Conservation (phyloP, 371 early-diverging fungal species). For the Saksenaea oblongispora region DNA sequence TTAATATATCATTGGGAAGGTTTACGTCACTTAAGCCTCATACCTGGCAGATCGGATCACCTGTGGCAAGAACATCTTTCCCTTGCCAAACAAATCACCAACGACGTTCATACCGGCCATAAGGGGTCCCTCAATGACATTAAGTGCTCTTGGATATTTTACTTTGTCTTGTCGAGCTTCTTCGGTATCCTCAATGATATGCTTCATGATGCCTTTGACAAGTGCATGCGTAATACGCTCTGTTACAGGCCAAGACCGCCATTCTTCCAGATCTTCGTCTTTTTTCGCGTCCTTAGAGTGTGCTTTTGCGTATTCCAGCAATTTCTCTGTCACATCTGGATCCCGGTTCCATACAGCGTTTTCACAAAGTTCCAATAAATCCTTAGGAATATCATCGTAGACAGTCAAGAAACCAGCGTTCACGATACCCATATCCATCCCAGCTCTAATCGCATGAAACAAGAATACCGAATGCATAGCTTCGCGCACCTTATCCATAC, state of each 20-base stretch:
- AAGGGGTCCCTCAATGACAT: slow-evolving; percentile 94
- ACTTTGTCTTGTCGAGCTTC: slow-evolving; percentile 75
- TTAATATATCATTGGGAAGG: slow-evolving; percentile 13
- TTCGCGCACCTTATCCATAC: slow-evolving; percentile 88
- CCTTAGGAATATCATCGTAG: slow-evolving; percentile 93
- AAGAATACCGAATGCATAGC: slow-evolving; percentile 96
- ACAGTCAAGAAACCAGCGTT: slow-evolving; percentile 93
- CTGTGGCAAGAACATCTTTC: slow-evolving; percentile 97
- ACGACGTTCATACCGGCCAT: slow-evolving; percentile 94
- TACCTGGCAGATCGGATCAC: slow-evolving; percentile 92
- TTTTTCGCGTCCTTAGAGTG: slow-evolving; percentile 76
- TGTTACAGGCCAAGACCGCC: slow-evolving; percentile 78
- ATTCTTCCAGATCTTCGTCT: slow-evolving; percentile 81
- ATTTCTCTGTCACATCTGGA: slow-evolving; percentile 88
- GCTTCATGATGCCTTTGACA: slow-evolving; percentile 91
- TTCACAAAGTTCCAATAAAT: slow-evolving; percentile 87
- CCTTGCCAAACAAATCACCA: slow-evolving; percentile 90
- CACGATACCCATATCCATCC: slow-evolving; percentile 97
- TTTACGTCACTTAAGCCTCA: background rate
- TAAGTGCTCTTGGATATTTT: slow-evolving; percentile 82
- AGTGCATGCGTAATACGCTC: slow-evolving; percentile 79
- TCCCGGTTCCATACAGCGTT: slow-evolving; percentile 90
- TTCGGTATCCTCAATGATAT: slow-evolving; percentile 90
- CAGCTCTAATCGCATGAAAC: slow-evolving; percentile 88
- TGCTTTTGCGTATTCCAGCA: slow-evolving; percentile 84